Percentiles rank a stretch among this genome's conserved stretches.
These are phyloP conservation scores for Acrocalymma vagum DNA, from an alignment of 2,329 filamentous ascomycete genomes.

Conservation along the genomic window DNA sequence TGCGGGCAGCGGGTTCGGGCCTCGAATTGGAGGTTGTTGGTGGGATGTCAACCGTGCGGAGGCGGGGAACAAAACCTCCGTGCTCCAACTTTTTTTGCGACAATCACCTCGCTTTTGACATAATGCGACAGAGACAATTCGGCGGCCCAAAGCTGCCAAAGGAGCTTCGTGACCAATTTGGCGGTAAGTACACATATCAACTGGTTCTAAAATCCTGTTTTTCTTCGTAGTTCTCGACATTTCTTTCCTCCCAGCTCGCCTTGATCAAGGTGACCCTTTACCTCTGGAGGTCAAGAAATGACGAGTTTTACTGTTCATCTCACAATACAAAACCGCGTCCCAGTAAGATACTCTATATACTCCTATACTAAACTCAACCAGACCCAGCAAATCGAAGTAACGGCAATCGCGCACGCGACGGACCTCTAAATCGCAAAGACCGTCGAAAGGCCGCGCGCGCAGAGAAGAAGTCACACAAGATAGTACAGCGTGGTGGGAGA, in stretches of 20 bases:
- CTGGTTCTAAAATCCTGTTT: no score
- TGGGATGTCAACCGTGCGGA: slow-evolving; percentile 22
- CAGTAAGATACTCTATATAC: neutral
- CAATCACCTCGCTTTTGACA: slow-evolving; percentile 20
- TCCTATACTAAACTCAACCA: slow-evolving; percentile 12
- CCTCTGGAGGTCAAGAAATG: no score
- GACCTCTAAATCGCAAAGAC: slow-evolving; percentile 64
- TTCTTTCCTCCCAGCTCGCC: no score
- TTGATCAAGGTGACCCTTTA: no score
- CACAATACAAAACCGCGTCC: no score
- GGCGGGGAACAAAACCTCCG: slow-evolving; percentile 35
- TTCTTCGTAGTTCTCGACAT: no score
- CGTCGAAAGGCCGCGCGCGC: slow-evolving; percentile 71
- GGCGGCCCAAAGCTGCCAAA: slow-evolving; percentile 56
- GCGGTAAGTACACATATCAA: slow-evolving; percentile 38
- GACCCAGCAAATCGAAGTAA: slow-evolving; percentile 37
- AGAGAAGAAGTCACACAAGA: slow-evolving; percentile 63
- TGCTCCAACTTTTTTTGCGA: slow-evolving; percentile 40
- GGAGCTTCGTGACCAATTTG: slow-evolving; percentile 55
- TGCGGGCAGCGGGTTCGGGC: no score
- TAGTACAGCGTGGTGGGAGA: slow-evolving; percentile 14
- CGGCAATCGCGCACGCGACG: slow-evolving; percentile 34
- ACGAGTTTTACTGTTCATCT: no score
- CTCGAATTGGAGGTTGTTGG: slow-evolving; percentile 1
- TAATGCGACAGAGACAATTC: slow-evolving; percentile 47